A percentile compares a stretch with the other conserved stretches of the same genome.
phyloP scores from a whole-genome alignment of 2,329 filamentous ascomycete genomes.

The Graphiopsis chlorocephala region DNA sequence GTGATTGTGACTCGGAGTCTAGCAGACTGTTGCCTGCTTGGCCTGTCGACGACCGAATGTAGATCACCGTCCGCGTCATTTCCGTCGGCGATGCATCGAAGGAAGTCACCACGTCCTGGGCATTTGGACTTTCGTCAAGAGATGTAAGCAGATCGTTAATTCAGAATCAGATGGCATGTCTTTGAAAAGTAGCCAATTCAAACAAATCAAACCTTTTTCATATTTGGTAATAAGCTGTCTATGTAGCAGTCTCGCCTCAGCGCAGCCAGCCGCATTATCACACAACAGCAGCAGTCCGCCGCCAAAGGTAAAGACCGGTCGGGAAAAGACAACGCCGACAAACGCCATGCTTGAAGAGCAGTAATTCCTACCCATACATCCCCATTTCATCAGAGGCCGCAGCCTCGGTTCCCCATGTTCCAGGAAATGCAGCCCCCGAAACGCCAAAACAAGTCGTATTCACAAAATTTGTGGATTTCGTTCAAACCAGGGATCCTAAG shows the following conservation, averaged over 20 bases:
- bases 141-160: neutral
- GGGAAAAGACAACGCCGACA: neutral
- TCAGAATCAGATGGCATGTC: neutral
- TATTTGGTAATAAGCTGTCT: neutral
- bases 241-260: neutral
- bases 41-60: neutral
- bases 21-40: neutral
- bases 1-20: neutral
- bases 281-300: neutral
- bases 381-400: neutral
- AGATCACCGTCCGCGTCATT: neutral
- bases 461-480: neutral
- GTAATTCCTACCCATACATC: neutral
- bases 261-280: neutral
- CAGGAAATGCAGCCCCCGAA: slow-evolving; percentile 8
- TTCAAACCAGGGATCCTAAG: slow-evolving; percentile 49
- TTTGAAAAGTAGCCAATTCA: neutral
- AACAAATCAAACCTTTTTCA: neutral
- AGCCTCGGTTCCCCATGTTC: slow-evolving; percentile 15
- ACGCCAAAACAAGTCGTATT: slow-evolving; percentile 4
- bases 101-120: neutral
- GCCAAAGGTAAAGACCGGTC: neutral
- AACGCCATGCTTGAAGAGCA: slow-evolving; percentile 19
- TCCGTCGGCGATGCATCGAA: neutral
- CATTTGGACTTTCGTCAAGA: neutral